Evolutionary conservation across 75 land plant species (phyloP).

Genomic region (Gnetum montanum): DNA sequence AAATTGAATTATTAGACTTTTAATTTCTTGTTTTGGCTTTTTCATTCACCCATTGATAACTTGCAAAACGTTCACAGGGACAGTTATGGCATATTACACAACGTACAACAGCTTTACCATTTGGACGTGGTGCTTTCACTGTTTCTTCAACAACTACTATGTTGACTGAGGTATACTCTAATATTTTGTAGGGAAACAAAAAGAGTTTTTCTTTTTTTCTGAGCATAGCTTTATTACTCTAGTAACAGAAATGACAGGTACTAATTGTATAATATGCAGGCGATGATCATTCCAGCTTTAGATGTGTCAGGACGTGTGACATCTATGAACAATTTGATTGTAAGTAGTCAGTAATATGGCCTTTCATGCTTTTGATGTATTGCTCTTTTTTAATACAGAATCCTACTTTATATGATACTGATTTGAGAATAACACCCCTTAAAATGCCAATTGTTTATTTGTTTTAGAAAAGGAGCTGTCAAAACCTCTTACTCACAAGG

Average conservation of each 20-base stretch:
- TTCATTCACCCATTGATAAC: too few relatives aligned
- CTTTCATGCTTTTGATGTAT: neutral
- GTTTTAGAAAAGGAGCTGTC: too few relatives aligned
- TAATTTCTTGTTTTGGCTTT: too few relatives aligned
- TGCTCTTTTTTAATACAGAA: neutral
- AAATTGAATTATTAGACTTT: too few relatives aligned
- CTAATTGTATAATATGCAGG: slow-evolving; percentile 27
- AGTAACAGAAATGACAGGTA: neutral
- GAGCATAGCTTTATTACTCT: neutral
- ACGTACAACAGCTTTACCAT: slow-evolving; percentile 86
- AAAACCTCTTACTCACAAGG: too few relatives aligned
- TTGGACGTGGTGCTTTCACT: slow-evolving; percentile 98
- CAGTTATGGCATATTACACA: slow-evolving; percentile 96
- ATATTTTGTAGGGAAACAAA: too few relatives aligned
- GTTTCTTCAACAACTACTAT: slow-evolving; percentile 73
- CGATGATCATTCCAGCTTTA: slow-evolving; percentile 74
- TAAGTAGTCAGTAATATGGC: slow-evolving; percentile 19
- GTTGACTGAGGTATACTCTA: slow-evolving; percentile 97
- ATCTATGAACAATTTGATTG: slow-evolving; percentile 94
- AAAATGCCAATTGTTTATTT: too few relatives aligned
- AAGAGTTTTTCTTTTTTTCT: too few relatives aligned
- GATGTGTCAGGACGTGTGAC: slow-evolving; percentile 92
- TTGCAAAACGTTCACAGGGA: slow-evolving; percentile 37
- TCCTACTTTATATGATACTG: too few relatives aligned
- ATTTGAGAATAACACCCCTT: too few relatives aligned